Evolutionary conservation across 306 rosid genomes (phyloP), one percentile per base, ranked within the genome.

Genomic region (Begonia loranthoides): DNA sequence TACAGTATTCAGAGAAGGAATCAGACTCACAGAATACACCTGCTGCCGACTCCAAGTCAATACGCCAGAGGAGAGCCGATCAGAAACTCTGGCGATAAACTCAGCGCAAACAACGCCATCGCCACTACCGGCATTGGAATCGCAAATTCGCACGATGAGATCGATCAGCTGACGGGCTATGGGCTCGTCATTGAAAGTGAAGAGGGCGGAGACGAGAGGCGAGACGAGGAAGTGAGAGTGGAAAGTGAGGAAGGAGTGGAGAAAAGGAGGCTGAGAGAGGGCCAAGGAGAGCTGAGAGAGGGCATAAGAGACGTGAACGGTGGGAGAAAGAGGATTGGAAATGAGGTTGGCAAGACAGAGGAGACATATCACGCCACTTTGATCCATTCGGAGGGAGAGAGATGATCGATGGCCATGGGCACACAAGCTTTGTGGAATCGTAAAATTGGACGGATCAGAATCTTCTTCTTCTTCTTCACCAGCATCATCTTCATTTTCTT

Each of bases 281-380:
- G 96, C 87, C 2, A 70, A 75, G 15, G 83, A 79, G 77, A 84
- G 76, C 69, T 84, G 93, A 3, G 95, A 88, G 65, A 88, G 88
- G 6, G 95, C 93, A 54, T 81, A 84, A 68, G 94, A 84, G 65
- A 84, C 94, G 55, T 88, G 93, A 62, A 79, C 51, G 41, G 95
- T 88, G 11, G 93, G 93, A 17, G 96, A 88, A 67, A 54, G 78
- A 50, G 86, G 81, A 28, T 80, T 71, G 12, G 87, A 79, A 67
- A 82, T 4, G 65, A 90, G 94, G 53, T 84, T 88, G 34, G 95
- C 77, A 77, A 90, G 75, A 70, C 97, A 86, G 56, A 80, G 78
- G 51, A 90, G 82, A 63, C 95, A 85, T 51, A 90, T 72, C 2
- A 87, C 67, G 52, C 92, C 97, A 52, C 95, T 94, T 41, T 78